A percentile compares a stretch with the other conserved stretches of the same genome.
Conservation (phyloP, 768 basidiomycete genomes). For the Gloeopeniophorella convolvens region DNA sequence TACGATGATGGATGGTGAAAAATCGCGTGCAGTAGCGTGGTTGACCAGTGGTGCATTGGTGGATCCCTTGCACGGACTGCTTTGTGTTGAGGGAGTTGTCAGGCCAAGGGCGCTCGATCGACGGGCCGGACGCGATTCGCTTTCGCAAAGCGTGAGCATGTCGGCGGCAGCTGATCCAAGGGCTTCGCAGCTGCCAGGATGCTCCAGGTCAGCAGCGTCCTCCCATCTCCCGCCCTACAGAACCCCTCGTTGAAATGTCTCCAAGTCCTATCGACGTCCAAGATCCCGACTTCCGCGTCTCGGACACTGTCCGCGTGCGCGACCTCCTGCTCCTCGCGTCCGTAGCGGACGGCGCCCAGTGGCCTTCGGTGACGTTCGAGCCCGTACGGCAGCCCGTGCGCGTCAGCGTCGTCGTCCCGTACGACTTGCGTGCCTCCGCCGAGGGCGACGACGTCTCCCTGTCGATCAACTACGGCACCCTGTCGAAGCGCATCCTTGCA, state of each 20-base stretch:
- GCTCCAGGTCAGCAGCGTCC: neutral
- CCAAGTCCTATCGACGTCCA: neutral
- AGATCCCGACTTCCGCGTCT: neutral
- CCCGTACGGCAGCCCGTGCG: conserved; percentile 46
- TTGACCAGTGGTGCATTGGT: too few species aligned
- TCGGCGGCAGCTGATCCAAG: too few species aligned
- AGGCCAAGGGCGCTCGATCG: too few species aligned
- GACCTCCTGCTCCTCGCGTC: conserved; percentile 40
- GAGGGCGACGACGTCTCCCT: conserved; percentile 44
- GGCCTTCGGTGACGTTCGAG: conserved; percentile 32
- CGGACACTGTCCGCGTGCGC: conserved; percentile 40
- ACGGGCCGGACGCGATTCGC: too few species aligned
- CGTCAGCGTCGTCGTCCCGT: conserved; percentile 43
- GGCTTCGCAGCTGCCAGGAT: neutral
- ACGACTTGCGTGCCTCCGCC: conserved; percentile 46
- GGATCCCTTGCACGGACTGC: too few species aligned
- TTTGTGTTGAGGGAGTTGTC: too few species aligned
- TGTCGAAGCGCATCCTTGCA: conserved; percentile 32
- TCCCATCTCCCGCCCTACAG: too few species aligned
- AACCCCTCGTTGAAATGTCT: too few species aligned
- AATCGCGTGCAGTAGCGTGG: too few species aligned
- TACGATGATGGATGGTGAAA: too few species aligned
- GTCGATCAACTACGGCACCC: conserved; percentile 60
- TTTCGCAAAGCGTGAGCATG: too few species aligned
- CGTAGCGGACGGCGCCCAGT: conserved; percentile 38